phyloP scores from a whole-genome alignment of 2,329 filamentous ascomycete genomes.

The Septoria linicola region DNA sequence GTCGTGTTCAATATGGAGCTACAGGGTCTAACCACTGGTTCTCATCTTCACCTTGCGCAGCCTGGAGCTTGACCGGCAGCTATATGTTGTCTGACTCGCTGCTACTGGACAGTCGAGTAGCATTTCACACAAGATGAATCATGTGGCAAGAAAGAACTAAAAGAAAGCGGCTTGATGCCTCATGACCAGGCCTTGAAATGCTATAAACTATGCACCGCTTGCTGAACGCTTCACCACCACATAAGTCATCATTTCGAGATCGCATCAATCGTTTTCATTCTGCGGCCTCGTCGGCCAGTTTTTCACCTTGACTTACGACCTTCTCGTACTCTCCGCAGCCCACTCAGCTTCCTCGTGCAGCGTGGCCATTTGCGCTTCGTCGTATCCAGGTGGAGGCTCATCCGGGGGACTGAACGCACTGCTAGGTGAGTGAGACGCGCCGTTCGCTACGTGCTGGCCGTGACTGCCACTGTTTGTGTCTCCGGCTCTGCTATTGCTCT shows the following conservation, averaged over 20 bases:
- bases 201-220: neutral
- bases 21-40: too few species aligned
- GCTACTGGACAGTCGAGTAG: too few species aligned
- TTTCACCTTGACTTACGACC: constrained; percentile 21
- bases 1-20: too few species aligned
- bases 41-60: too few species aligned
- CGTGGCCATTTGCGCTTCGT: constrained; percentile 82
- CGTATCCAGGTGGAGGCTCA: constrained; percentile 87
- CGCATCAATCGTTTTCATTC: neutral
- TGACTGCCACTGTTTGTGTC: too few species aligned
- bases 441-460: constrained; percentile 3
- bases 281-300: too few species aligned
- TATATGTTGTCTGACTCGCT: too few species aligned
- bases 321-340: constrained; percentile 35
- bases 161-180: too few species aligned
- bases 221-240: neutral
- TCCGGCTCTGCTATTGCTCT: constrained; percentile 24
- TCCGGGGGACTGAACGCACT: constrained; percentile 53
- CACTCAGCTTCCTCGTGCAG: constrained; percentile 70
- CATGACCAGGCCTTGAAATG: too few species aligned
- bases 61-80: too few species aligned
- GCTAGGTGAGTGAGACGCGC: constrained; percentile 20
- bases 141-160: too few species aligned
- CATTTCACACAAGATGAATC: too few species aligned
- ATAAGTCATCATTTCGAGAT: neutral